Evolutionary conservation across 1,139 yeast species (phyloP).

Genomic region (Geotrichum klebahnii): DNA sequence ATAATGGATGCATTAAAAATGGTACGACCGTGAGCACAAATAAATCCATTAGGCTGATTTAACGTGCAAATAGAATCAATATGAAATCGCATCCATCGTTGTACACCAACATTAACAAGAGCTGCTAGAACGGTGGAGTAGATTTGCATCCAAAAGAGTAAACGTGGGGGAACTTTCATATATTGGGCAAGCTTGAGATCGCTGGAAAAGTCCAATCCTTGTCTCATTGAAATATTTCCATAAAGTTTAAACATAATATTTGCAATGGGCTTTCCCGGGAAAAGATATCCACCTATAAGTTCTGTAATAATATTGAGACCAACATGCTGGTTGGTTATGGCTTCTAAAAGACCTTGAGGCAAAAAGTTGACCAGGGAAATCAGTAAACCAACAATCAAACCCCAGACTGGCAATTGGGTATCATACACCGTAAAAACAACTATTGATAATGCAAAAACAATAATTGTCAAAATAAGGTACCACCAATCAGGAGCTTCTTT

Average conservation of each 20-base stretch:
- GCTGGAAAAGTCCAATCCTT: slow-evolving; percentile 46
- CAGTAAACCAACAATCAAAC: slow-evolving; percentile 46
- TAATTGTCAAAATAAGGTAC: slow-evolving; percentile 19
- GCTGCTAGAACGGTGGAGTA: slow-evolving; percentile 37
- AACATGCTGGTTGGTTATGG: slow-evolving; percentile 46
- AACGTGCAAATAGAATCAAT: slow-evolving; percentile 46
- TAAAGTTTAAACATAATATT: slow-evolving; percentile 48
- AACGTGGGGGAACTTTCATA: slow-evolving; percentile 34
- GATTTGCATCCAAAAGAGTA: slow-evolving; percentile 48
- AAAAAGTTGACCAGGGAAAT: slow-evolving; percentile 46
- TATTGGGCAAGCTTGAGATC: slow-evolving; percentile 52
- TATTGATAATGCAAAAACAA: slow-evolving; percentile 46
- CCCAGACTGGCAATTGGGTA: slow-evolving; percentile 47
- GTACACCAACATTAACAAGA: slow-evolving; percentile 37
- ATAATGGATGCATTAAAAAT: slow-evolving; percentile 49
- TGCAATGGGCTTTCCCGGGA: slow-evolving; percentile 51
- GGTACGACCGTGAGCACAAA: slow-evolving; percentile 45
- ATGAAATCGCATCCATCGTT: slow-evolving; percentile 43
- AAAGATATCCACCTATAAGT: slow-evolving; percentile 48
- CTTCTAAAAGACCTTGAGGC: slow-evolving; percentile 46
- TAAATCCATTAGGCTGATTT: slow-evolving; percentile 42
- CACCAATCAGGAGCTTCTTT: slow-evolving; percentile 48
- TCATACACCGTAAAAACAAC: slow-evolving; percentile 41
- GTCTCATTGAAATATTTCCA: slow-evolving; percentile 50
- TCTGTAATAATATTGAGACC: slow-evolving; percentile 50